Evolutionary conservation across 495 filamentous ascomycete genomes (phyloP).

Genomic region (Podospora pseudopauciseta): DNA sequence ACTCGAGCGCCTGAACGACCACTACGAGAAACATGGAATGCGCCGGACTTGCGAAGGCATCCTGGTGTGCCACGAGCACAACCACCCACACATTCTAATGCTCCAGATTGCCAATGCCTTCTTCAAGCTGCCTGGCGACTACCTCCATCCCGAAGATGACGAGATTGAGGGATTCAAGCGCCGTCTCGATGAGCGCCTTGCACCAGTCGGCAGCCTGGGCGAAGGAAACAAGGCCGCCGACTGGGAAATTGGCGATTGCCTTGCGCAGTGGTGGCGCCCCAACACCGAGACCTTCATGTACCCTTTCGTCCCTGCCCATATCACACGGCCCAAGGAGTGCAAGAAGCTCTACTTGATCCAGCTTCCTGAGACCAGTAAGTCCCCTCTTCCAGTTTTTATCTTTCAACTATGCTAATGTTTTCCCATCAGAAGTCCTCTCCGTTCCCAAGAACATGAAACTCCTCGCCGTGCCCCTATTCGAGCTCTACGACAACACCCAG

Average conservation of each 20-base stretch:
- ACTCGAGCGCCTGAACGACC: slow-evolving; percentile 87
- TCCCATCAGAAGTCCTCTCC: slow-evolving; percentile 74
- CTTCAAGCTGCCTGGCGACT: slow-evolving; percentile 97
- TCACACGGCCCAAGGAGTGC: slow-evolving; percentile 95
- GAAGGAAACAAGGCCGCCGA: slow-evolving; percentile 83
- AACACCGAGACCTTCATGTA: slow-evolving; percentile 99
- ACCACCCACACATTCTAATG: slow-evolving; percentile 97
- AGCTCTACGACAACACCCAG: slow-evolving; percentile 94
- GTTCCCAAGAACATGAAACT: slow-evolving; percentile 99
- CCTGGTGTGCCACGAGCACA: slow-evolving; percentile 96
- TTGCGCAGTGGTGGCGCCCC: slow-evolving; percentile 97
- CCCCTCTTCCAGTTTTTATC: neutral
- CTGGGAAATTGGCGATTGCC: slow-evolving; percentile 90
- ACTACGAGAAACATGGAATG: slow-evolving; percentile 92
- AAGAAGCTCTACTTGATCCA: slow-evolving; percentile 99
- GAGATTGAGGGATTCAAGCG: slow-evolving; percentile 92
- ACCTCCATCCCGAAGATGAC: slow-evolving; percentile 82
- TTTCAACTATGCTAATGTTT: slow-evolving; percentile 20
- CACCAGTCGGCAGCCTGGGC: slow-evolving; percentile 83
- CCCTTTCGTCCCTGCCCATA: slow-evolving; percentile 91
- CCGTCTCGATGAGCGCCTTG: slow-evolving; percentile 85
- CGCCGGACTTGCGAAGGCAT: slow-evolving; percentile 94
- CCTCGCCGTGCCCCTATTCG: slow-evolving; percentile 86
- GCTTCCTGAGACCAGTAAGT: slow-evolving; percentile 83
- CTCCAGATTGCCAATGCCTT: slow-evolving; percentile 98